Evolutionary conservation across 1,284 basidiomycete species (phyloP).

Genomic region (Cystobasidiaceae sp.): DNA sequence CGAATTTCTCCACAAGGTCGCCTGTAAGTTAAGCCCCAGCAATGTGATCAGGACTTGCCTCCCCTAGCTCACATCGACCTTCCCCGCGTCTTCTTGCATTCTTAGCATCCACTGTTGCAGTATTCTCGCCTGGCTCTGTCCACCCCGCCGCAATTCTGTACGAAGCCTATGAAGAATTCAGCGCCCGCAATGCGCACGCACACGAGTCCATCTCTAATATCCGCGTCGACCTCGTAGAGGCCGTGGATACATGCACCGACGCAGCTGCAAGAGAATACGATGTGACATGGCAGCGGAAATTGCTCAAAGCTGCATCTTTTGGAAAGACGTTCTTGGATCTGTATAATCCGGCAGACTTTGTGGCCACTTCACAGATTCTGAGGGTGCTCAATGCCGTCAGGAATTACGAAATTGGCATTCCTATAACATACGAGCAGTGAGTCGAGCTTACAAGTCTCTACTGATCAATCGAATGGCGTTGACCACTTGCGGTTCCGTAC

Average conservation of each 20-base stretch:
- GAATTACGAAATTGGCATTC: constrained; percentile 85
- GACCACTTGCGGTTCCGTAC: neutral
- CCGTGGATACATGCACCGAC: constrained; percentile 88
- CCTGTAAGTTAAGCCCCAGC: constrained; percentile 61
- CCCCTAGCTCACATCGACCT: too few species aligned
- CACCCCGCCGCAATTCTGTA: constrained; percentile 86
- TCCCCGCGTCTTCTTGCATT: too few species aligned
- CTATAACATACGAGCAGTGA: constrained; percentile 84
- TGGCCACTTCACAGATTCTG: constrained; percentile 82
- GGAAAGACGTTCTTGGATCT: constrained; percentile 89
- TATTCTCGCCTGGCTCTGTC: constrained; percentile 87
- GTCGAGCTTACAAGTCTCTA: constrained; percentile 31
- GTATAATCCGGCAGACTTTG: constrained; percentile 83
- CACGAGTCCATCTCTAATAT: constrained; percentile 89
- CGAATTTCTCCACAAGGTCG: constrained; percentile 90
- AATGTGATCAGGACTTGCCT: too few species aligned
- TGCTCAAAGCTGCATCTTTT: constrained; percentile 73
- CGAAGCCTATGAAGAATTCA: constrained; percentile 86
- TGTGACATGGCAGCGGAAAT: constrained; percentile 74
- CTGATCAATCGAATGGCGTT: neutral
- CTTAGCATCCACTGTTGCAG: constrained; percentile 65
- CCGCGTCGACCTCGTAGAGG: constrained; percentile 72
- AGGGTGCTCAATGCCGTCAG: constrained; percentile 94
- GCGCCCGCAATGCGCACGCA: constrained; percentile 74
- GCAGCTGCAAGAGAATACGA: constrained; percentile 92